These are phyloP conservation scores for Plasmodium gonderi DNA, from an alignment of 169 alveolate species.

Conservation along the genomic window DNA sequence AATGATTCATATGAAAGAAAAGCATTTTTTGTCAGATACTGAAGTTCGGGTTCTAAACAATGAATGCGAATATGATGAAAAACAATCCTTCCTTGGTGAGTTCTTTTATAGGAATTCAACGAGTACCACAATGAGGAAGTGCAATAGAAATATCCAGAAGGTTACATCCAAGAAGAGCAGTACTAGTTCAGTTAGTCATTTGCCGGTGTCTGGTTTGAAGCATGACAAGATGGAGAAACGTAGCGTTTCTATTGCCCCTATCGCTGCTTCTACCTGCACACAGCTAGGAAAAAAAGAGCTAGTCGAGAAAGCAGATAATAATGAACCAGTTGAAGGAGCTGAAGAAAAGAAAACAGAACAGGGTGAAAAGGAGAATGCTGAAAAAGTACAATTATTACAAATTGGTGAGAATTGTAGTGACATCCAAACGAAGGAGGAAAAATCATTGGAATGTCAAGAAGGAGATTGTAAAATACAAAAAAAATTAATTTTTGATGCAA, in stretches of 20 bases:
- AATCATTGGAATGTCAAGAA: too few species aligned
- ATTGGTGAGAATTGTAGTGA: too few species aligned
- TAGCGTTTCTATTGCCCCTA: too few species aligned
- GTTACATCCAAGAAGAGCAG: background rate
- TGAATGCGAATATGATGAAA: slow-evolving; percentile 43
- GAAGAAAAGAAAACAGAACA: too few species aligned
- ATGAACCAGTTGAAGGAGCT: too few species aligned
- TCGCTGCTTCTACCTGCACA: too few species aligned
- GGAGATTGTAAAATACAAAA: background rate
- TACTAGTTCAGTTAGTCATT: background rate
- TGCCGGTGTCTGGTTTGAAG: background rate
- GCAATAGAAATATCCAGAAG: background rate
- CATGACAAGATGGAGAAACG: too few species aligned
- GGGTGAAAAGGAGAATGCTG: too few species aligned
- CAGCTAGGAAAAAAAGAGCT: too few species aligned
- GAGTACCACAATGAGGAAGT: background rate
- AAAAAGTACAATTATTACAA: too few species aligned
- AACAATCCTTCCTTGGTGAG: slow-evolving; percentile 25
- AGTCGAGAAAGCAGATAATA: too few species aligned
- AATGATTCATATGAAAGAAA: background rate
- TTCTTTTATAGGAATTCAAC: slow-evolving; percentile 9
- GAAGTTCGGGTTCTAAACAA: slow-evolving; percentile 14
- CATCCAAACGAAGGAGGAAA: background rate
- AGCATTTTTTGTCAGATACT: slow-evolving; percentile 27
- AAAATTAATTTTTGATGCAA: background rate